A percentile compares a stretch with the other conserved stretches of the same genome.
These are phyloP conservation scores for Sporothrix variecibatus DNA, from an alignment of 2,329 filamentous ascomycete genomes.

Conservation along the genomic window DNA sequence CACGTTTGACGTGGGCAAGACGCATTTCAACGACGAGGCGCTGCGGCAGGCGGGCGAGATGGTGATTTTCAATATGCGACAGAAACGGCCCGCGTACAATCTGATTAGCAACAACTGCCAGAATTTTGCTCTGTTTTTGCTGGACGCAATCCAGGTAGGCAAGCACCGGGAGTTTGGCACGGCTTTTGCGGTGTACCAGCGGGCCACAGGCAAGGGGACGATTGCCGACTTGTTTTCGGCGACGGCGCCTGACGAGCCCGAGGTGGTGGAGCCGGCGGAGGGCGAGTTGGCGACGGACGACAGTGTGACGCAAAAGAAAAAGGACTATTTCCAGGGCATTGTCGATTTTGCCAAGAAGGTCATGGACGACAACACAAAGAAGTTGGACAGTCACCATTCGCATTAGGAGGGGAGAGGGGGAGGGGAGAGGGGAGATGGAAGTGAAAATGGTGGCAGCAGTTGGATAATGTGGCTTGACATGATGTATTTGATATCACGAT, in stretches of 20 bases:
- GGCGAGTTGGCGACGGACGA: conserved; percentile 24
- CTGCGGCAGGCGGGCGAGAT: conserved; percentile 52
- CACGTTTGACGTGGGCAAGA: conserved; percentile 54
- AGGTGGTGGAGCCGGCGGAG: conserved; percentile 34
- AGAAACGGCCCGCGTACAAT: conserved; percentile 54
- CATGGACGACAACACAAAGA: conserved; percentile 56
- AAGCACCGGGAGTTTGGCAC: conserved; percentile 55
- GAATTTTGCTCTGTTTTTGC: conserved; percentile 54
- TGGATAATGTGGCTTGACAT: too few relatives aligned
- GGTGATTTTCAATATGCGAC: conserved; percentile 54
- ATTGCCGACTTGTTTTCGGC: conserved; percentile 54
- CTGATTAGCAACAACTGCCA: conserved; percentile 64
- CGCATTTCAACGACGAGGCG: conserved; percentile 57
- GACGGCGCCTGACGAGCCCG: conserved; percentile 37
- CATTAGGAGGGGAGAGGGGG: not conserved
- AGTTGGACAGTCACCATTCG: conserved; percentile 46
- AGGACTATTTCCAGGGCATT: conserved; percentile 41
- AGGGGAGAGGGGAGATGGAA: not conserved
- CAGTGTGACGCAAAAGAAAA: conserved; percentile 25
- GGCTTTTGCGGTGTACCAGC: conserved; percentile 55
- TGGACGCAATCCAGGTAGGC: conserved; percentile 57
- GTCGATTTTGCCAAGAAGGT: conserved; percentile 53
- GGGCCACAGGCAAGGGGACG: conserved; percentile 51
- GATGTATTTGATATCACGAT: too few relatives aligned
- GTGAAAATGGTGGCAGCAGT: too few relatives aligned